Evolutionary conservation across 441 rosid species (phyloP).

Genomic region (Syzygium syzygioides): DNA sequence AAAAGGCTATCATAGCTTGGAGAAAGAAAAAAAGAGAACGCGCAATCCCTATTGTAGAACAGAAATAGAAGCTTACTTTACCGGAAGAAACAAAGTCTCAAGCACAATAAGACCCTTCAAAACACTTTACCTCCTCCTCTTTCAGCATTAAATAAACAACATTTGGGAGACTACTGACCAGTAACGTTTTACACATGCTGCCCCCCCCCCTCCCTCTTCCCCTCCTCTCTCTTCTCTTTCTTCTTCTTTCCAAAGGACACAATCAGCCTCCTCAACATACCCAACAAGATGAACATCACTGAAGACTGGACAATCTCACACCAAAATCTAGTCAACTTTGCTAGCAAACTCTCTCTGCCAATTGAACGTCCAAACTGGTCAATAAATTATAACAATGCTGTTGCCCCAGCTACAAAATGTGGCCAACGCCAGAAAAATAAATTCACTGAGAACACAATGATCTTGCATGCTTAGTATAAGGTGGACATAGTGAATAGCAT

Average conservation of each 20-base stretch:
- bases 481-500: neutral
- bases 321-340: neutral
- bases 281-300: neutral
- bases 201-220: rapidly evolving
- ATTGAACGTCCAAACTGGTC: neutral
- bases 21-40: neutral
- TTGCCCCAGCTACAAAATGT: neutral
- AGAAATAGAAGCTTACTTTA: neutral
- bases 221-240: neutral
- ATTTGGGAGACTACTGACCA: neutral
- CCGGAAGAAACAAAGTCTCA: neutral
- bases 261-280: neutral
- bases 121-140: neutral
- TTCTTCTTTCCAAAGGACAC: neutral
- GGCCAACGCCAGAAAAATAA: neutral
- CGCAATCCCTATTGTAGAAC: neutral
- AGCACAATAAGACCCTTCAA: neutral
- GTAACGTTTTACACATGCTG: neutral
- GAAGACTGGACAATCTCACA: neutral
- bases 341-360: neutral
- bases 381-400: neutral
- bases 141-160: neutral
- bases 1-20: neutral
- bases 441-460: neutral
- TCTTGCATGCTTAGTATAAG: neutral